phyloP scores from a whole-genome alignment of 2,329 filamentous ascomycete genomes.

The Aplosporella prunicola region DNA sequence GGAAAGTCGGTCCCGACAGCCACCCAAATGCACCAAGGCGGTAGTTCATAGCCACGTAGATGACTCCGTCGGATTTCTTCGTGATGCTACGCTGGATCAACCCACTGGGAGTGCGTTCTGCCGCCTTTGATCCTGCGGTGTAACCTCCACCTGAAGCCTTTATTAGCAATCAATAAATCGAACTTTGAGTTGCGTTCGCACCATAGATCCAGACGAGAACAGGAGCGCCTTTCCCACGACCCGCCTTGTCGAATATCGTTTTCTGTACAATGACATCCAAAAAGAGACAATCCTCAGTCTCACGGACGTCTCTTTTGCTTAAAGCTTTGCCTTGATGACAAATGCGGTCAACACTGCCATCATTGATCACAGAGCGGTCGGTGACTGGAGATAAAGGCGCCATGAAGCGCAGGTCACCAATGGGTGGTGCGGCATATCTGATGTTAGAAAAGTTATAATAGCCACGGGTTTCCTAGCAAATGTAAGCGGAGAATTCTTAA shows the following conservation, averaged over 20 bases:
- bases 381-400: constrained; percentile 35
- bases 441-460: constrained; percentile 50
- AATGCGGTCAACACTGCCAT: constrained; percentile 25
- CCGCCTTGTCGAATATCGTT: constrained; percentile 21
- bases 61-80: constrained; percentile 23
- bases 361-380: constrained; percentile 38
- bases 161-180: not conserved
- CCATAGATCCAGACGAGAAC: constrained; percentile 39
- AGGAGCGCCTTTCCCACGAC: constrained; percentile 23
- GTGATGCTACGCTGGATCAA: constrained; percentile 21
- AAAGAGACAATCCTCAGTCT: constrained; percentile 31
- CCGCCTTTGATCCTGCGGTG: constrained; percentile 30
- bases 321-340: not conserved
- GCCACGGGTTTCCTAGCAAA: constrained; percentile 24
- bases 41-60: constrained; percentile 42
- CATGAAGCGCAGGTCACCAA: constrained; percentile 42
- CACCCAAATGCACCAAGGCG: constrained; percentile 42
- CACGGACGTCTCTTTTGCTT: not conserved
- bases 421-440: constrained; percentile 45
- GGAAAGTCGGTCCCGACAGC: constrained; percentile 36
- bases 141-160: constrained; percentile 30
- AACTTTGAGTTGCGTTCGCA: not conserved
- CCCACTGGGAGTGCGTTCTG: constrained; percentile 26
- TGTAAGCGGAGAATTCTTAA: not conserved
- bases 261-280: constrained; percentile 31